phyloP scores from a whole-genome alignment of 140 eudicot genomes.

The Bidens hawaiensis region DNA sequence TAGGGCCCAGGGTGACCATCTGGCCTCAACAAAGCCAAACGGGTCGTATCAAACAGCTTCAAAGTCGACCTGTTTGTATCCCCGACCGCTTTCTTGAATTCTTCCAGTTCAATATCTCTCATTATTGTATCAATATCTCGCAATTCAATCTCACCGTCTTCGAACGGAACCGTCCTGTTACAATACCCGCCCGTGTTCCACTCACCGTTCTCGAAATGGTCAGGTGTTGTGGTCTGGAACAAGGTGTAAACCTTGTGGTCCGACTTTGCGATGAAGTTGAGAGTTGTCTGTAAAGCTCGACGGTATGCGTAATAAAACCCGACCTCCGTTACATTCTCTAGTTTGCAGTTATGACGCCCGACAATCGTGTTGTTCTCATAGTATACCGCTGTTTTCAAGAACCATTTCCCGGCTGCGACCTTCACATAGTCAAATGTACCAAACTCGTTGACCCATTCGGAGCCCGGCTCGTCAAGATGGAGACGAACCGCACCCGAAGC shows the following conservation, averaged over 20 bases:
- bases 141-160: conserved; percentile 50
- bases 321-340: conserved; percentile 43
- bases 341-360: conserved; percentile 67
- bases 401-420: conserved; percentile 85
- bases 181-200: conserved; percentile 82
- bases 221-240: conserved; percentile 71
- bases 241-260: conserved; percentile 48
- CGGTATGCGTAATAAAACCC: conserved; percentile 64
- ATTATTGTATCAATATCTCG: conserved; percentile 37
- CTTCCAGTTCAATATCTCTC: conserved; percentile 66
- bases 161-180: conserved; percentile 54
- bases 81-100: conserved; percentile 32
- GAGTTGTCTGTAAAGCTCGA: conserved; percentile 42
- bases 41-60: conserved; percentile 61
- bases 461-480: conserved; percentile 52
- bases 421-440: conserved; percentile 50
- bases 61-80: conserved; percentile 29
- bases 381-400: conserved; percentile 70
- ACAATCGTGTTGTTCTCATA: conserved; percentile 54
- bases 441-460: conserved; percentile 49
- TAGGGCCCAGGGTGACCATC: conserved; percentile 95
- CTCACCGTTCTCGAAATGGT: conserved; percentile 90
- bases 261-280: conserved; percentile 40
- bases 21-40: conserved; percentile 65
- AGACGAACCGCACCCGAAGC: conserved; percentile 49